These are phyloP conservation scores for Rhododendron griersonianum DNA, from an alignment of 148 eudicot genomes.

Conservation along the genomic window DNA sequence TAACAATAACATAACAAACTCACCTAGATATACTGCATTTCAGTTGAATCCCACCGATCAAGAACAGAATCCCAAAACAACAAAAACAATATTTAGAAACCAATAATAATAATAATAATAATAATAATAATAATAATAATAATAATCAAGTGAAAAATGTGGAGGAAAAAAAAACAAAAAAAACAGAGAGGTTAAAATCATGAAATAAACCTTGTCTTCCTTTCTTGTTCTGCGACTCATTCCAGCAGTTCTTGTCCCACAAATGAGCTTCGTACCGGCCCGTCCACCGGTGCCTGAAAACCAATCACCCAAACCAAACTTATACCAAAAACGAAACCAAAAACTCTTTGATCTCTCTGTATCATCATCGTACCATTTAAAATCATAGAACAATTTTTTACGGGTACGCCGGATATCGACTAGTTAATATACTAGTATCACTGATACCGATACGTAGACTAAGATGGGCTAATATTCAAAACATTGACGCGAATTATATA, in stretches of 20 bases:
- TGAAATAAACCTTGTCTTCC: slow-evolving; percentile 71
- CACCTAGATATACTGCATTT: slow-evolving; percentile 75
- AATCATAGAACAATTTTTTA: not conserved
- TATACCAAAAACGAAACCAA: not conserved
- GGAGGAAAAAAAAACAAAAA: not conserved
- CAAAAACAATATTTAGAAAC: not conserved
- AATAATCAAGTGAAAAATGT: not conserved
- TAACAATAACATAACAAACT: slow-evolving; percentile 9
- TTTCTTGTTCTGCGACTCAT: slow-evolving; percentile 72
- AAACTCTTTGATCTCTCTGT: not conserved
- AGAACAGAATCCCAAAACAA: not conserved
- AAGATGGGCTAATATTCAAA: not conserved
- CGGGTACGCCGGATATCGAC: not conserved
- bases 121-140: too few species aligned
- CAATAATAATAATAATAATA: not conserved
- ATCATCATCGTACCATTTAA: not conserved
- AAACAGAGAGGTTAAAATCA: not conserved
- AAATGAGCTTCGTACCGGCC: slow-evolving; percentile 94
- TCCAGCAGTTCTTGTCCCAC: slow-evolving; percentile 93
- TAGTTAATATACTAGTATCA: not conserved
- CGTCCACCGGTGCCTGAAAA: slow-evolving; percentile 82
- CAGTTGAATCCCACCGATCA: slow-evolving; percentile 13
- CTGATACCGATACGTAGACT: not conserved
- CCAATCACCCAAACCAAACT: not conserved
- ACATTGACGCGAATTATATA: not conserved